phyloP scores from a whole-genome alignment of 2,329 filamentous ascomycete genomes.

The Fusarium veterinarium region DNA sequence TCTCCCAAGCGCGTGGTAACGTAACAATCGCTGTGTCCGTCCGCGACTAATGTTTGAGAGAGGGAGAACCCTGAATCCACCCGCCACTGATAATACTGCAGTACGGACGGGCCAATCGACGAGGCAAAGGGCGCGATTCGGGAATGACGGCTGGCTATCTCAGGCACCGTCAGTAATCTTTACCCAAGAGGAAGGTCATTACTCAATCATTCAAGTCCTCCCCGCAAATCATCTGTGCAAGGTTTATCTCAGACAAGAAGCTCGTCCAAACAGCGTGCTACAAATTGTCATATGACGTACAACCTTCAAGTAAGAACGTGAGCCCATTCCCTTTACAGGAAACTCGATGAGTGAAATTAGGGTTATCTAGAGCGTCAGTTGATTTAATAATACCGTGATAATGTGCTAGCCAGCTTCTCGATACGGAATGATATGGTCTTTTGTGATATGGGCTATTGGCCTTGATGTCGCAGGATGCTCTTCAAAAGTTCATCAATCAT shows the following conservation, averaged over 20 bases:
- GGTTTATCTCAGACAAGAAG: conserved; percentile 15
- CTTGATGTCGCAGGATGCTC: background rate
- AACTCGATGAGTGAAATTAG: background rate
- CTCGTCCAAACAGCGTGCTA: conserved; percentile 2
- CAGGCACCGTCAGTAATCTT: conserved; percentile 17
- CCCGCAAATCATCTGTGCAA: conserved; percentile 14
- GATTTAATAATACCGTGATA: conserved; percentile 2
- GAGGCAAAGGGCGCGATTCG: conserved; percentile 15
- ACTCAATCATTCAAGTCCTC: background rate
- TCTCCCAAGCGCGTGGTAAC: conserved; percentile 23
- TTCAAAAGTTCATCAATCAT: conserved; percentile 12
- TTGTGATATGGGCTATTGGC: background rate
- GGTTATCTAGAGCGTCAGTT: conserved; percentile 9
- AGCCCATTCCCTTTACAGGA: background rate
- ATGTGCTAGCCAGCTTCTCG: conserved; percentile 21
- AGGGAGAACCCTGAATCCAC: conserved; percentile 6
- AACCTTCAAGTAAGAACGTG: conserved; percentile 1
- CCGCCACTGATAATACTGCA: background rate
- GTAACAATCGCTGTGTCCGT: conserved; percentile 8
- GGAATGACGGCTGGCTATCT: conserved; percentile 16
- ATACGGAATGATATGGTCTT: conserved; percentile 11
- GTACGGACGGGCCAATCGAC: background rate
- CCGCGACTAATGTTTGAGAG: background rate
- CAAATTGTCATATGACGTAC: conserved; percentile 26
- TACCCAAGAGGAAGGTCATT: conserved; percentile 34